Percentiles rank a stretch among this genome's conserved stretches.
phyloP scores from a whole-genome alignment of 2,329 filamentous ascomycete species.

The Paraconiothyrium sp. region DNA sequence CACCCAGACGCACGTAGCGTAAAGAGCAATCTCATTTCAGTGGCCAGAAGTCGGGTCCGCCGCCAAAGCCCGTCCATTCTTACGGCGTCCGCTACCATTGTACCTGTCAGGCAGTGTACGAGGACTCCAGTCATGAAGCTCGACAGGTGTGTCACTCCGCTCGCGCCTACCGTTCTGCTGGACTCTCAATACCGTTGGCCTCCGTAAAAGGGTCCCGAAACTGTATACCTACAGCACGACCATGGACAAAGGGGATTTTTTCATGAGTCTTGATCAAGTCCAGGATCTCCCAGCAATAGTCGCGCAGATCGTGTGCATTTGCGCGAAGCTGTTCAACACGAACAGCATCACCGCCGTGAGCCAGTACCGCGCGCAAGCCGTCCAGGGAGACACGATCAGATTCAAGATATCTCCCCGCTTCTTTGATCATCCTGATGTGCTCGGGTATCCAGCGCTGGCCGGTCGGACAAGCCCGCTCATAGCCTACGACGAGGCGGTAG shows the following conservation, averaged over 20 bases:
- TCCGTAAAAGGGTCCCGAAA: neutral
- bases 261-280: slow-evolving; percentile 9
- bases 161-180: neutral
- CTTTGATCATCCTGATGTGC: slow-evolving; percentile 22
- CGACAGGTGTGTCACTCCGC: neutral
- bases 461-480: slow-evolving; percentile 24
- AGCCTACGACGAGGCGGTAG: slow-evolving; percentile 31
- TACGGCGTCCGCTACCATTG: neutral
- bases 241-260: neutral
- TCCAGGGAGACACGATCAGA: neutral
- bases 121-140: neutral
- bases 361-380: neutral
- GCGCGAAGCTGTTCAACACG: neutral
- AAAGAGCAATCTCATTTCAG: neutral
- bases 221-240: neutral
- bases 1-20: neutral
- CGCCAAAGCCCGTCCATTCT: neutral
- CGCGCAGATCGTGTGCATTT: neutral
- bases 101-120: neutral
- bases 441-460: slow-evolving; percentile 30
- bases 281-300: slow-evolving; percentile 8
- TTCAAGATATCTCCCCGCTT: slow-evolving; percentile 21
- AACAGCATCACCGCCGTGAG: neutral
- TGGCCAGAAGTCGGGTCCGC: neutral
- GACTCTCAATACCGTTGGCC: neutral